Conservation (phyloP, 352 stramenopile species). For the Phytophthora cryptogea region DNA sequence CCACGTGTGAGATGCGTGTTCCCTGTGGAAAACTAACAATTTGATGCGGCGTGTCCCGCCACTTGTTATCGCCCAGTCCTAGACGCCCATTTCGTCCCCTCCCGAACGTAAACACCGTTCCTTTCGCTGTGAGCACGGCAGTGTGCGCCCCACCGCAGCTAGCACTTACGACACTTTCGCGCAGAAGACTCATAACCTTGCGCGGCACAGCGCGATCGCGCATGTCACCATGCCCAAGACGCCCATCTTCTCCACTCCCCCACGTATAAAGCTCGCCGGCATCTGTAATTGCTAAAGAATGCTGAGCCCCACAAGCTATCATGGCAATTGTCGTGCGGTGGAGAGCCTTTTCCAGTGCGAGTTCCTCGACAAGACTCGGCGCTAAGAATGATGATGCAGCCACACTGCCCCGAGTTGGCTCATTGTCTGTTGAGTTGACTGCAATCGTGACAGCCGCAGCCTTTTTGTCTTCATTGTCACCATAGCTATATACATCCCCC, state of each 20-base stretch:
- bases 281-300: conserved; percentile 74
- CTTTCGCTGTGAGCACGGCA: conserved; percentile 63
- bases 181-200: conserved; percentile 82
- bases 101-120: conserved; percentile 76
- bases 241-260: conserved; percentile 82
- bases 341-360: conserved; percentile 80
- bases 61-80: conserved; percentile 76
- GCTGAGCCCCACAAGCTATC: conserved; percentile 75
- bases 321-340: conserved; percentile 63
- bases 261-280: conserved; percentile 81
- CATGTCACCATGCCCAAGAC: conserved; percentile 82
- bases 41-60: conserved; percentile 68
- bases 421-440: conserved; percentile 2
- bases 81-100: conserved; percentile 74
- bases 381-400: conserved; percentile 46
- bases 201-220: conserved; percentile 71
- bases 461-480: conserved; percentile 70
- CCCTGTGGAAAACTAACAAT: conserved; percentile 50
- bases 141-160: conserved; percentile 84
- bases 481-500: conserved; percentile 82
- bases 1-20: conserved; percentile 49
- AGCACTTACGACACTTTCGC: conserved; percentile 62
- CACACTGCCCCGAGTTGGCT: conserved; percentile 13
- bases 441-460: conserved; percentile 20
- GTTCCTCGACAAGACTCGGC: conserved; percentile 75